Percentiles rank a stretch among this genome's conserved stretches.
These are phyloP conservation scores for Tolypocladium guangdongense DNA, from an alignment of 2,329 filamentous ascomycete species.

Conservation along the genomic window DNA sequence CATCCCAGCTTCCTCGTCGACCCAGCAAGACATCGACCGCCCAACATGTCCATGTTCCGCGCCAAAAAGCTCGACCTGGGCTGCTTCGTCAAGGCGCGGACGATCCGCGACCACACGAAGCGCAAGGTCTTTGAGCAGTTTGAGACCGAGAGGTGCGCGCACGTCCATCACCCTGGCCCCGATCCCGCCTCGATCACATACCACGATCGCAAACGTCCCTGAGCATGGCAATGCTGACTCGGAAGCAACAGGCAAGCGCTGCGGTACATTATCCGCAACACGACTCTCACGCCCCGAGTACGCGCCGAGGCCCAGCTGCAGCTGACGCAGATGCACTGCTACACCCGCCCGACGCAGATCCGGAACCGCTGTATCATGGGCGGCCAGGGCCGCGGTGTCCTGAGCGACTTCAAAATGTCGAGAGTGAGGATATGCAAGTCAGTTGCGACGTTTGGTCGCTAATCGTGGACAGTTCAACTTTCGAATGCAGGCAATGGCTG, in stretches of 20 bases:
- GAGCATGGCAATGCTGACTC: conserved; percentile 2
- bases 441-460: conserved; percentile 7
- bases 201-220: neutral
- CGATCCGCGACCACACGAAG: conserved; percentile 93
- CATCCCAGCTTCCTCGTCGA: neutral
- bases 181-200: neutral
- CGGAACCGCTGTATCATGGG: conserved; percentile 87
- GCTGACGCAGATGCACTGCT: conserved; percentile 89
- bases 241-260: conserved; percentile 65
- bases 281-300: conserved; percentile 66
- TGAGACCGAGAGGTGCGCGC: conserved; percentile 72
- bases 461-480: conserved; percentile 69
- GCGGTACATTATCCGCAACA: conserved; percentile 89
- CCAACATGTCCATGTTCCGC: conserved; percentile 72
- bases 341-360: conserved; percentile 88
- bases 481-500: conserved; percentile 75
- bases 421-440: conserved; percentile 50
- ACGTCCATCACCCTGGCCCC: neutral
- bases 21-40: conserved; percentile 4
- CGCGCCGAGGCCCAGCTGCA: conserved; percentile 90
- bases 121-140: conserved; percentile 80
- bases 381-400: conserved; percentile 81
- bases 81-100: conserved; percentile 75
- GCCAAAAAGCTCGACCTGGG: conserved; percentile 83
- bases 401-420: conserved; percentile 85